phyloP scores from a whole-genome alignment of 1,284 basidiomycete species.

The Porodaedalea pini region DNA sequence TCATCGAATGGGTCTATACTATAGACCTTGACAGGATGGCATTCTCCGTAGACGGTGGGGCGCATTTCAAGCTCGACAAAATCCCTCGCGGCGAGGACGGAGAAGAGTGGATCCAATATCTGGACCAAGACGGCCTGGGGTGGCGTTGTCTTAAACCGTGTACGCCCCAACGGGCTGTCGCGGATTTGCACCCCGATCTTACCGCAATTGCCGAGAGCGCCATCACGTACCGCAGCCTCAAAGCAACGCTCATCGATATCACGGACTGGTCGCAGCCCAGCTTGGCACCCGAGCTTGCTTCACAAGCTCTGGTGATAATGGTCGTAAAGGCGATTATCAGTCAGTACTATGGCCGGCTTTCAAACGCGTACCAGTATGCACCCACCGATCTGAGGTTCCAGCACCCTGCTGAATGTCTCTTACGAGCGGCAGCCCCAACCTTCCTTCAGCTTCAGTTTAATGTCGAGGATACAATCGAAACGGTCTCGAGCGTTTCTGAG shows the following conservation, averaged over 20 bases:
- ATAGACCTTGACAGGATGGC: slow-evolving; percentile 4
- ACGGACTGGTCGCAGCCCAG: not conserved
- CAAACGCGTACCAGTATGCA: not conserved
- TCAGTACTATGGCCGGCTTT: not conserved
- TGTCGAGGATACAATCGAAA: not conserved
- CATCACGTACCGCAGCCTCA: not conserved
- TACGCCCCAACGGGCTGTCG: not conserved
- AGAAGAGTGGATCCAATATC: not conserved
- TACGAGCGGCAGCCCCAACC: not conserved
- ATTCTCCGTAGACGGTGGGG: not conserved
- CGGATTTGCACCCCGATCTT: not conserved
- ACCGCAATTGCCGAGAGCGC: not conserved
- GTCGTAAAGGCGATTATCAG: not conserved
- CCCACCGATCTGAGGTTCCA: not conserved
- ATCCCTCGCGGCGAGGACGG: slow-evolving; percentile 10
- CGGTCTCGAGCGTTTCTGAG: not conserved
- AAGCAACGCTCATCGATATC: not conserved
- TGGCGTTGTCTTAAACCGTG: slow-evolving; percentile 7
- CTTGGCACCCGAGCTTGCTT: not conserved
- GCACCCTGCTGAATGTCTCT: not conserved
- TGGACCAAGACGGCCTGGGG: not conserved
- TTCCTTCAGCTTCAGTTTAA: not conserved
- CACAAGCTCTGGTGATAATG: not conserved
- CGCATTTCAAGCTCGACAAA: slow-evolving; percentile 1
- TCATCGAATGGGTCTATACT: not conserved